Percentiles rank a stretch among this genome's conserved stretches.
phyloP scores from a whole-genome alignment of 495 filamentous ascomycete genomes.

The Aspergillus indologenus region DNA sequence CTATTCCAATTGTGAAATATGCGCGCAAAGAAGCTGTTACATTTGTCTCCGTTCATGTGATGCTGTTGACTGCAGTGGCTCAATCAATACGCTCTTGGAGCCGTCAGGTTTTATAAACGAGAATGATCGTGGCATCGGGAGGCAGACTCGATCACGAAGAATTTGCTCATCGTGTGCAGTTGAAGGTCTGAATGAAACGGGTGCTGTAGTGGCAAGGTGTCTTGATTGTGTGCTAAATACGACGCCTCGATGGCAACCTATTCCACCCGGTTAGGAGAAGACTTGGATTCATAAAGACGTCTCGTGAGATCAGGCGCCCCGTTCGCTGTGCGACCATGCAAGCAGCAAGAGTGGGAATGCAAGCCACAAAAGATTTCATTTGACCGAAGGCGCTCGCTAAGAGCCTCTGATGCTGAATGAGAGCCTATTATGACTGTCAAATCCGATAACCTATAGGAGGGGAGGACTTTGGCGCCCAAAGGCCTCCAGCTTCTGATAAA shows the following conservation, averaged over 20 bases:
- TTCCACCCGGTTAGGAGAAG: not conserved
- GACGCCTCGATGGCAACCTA: slow-evolving; percentile 11
- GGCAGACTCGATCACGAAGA: slow-evolving; percentile 20
- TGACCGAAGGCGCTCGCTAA: no score
- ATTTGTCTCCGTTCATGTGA: slow-evolving; percentile 53
- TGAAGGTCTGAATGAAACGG: slow-evolving; percentile 40
- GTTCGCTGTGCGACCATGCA: not conserved
- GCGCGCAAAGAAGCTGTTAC: slow-evolving; percentile 47
- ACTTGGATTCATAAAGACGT: not conserved
- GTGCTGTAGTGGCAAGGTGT: slow-evolving; percentile 38
- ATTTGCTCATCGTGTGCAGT: slow-evolving; percentile 44
- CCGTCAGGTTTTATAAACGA: slow-evolving; percentile 4
- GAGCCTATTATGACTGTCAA: no score
- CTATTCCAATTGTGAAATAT: slow-evolving; percentile 50
- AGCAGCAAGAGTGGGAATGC: no score
- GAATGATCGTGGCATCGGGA: slow-evolving; percentile 4
- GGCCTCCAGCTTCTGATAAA: no score
- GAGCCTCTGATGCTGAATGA: no score
- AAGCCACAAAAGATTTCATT: no score
- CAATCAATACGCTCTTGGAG: not conserved
- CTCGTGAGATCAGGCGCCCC: not conserved
- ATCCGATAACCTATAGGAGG: no score
- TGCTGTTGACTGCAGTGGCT: slow-evolving; percentile 26
- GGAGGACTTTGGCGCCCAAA: no score
- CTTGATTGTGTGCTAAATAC: slow-evolving; percentile 35